A percentile compares a stretch with the other conserved stretches of the same genome.
Conservation (phyloP, 2,329 filamentous ascomycete species). For the Curvularia lunata region DNA sequence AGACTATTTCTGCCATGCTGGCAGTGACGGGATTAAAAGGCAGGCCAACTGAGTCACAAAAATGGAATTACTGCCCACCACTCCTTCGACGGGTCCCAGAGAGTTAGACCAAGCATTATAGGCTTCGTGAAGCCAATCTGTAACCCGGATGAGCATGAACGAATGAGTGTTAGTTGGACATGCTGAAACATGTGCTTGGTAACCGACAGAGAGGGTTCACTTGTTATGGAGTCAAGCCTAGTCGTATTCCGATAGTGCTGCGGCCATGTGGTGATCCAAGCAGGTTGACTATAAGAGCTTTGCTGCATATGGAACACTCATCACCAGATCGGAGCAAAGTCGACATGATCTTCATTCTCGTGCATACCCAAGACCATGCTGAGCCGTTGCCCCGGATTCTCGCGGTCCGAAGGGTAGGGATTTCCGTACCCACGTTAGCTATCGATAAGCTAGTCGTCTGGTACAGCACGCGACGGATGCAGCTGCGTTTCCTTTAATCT, state of each 20-base stretch:
- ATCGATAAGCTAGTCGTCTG: conserved; percentile 23
- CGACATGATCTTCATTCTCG: not conserved
- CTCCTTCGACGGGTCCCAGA: not conserved
- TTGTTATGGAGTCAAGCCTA: too few relatives aligned
- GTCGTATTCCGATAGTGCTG: not conserved
- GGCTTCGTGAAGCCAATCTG: not conserved
- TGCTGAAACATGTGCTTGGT: not conserved
- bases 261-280: not conserved
- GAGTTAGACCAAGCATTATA: not conserved
- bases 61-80: not conserved
- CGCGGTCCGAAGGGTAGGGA: conserved; percentile 6
- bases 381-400: conserved; percentile 4
- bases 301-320: not conserved
- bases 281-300: not conserved
- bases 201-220: not conserved
- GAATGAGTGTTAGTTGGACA: not conserved
- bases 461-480: not conserved
- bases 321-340: not conserved
- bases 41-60: not conserved
- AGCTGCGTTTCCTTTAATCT: not conserved
- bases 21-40: not conserved
- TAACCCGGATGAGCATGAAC: not conserved
- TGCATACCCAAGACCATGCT: not conserved
- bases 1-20: not conserved
- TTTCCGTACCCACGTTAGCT: conserved; percentile 10